Conservation (phyloP, 169 alveolate species). For the Plasmodium cynomolgi region DNA sequence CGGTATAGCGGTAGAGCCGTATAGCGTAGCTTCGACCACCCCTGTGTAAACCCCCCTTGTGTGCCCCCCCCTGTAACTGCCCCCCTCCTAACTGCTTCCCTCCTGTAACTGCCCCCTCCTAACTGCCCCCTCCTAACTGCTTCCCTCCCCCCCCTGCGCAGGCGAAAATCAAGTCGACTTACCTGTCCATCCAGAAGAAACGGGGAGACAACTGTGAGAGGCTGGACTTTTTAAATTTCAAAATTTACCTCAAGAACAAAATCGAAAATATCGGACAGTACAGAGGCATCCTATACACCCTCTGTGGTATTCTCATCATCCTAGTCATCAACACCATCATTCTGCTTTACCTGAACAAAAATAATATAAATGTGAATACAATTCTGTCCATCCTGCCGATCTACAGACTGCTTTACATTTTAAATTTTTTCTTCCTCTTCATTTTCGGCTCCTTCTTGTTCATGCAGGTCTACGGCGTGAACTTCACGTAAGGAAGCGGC, state of each 20-base stretch:
- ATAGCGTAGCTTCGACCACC: background rate
- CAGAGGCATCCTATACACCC: slow-evolving; percentile 10
- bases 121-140: background rate
- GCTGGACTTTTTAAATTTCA: slow-evolving; percentile 43
- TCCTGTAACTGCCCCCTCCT: background rate
- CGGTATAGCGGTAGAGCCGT: background rate
- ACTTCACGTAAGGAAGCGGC: slow-evolving; percentile 47
- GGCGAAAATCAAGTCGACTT: slow-evolving; percentile 56
- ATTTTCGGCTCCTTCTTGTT: slow-evolving; percentile 51
- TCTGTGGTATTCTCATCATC: slow-evolving; percentile 32
- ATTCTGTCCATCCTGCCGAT: slow-evolving; percentile 44
- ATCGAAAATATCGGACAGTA: slow-evolving; percentile 46
- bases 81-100: background rate
- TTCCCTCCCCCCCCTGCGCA: background rate
- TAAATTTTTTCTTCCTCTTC: slow-evolving; percentile 55
- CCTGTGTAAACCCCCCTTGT: background rate
- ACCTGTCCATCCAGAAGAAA: slow-evolving; percentile 45
- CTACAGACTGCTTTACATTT: slow-evolving; percentile 32
- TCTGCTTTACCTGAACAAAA: slow-evolving; percentile 30
- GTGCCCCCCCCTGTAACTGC: background rate
- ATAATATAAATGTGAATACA: slow-evolving; percentile 21
- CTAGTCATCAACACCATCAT: slow-evolving; percentile 39
- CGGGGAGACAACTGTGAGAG: slow-evolving; percentile 46
- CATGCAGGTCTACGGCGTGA: slow-evolving; percentile 63
- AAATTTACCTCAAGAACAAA: slow-evolving; percentile 48